phyloP scores from a whole-genome alignment of 768 basidiomycete genomes.

The Cyathus striatus region DNA sequence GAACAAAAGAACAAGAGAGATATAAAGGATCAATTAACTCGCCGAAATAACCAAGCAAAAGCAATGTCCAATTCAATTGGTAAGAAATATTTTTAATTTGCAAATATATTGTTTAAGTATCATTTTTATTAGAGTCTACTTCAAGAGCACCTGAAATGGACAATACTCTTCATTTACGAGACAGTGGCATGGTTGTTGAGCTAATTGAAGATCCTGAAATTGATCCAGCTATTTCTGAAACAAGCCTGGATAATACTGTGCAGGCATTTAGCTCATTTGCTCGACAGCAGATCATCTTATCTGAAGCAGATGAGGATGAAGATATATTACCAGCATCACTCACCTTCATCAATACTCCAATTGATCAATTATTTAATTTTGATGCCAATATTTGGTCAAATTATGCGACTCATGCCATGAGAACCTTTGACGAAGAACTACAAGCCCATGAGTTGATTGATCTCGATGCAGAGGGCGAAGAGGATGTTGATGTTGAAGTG shows the following conservation, averaged over 20 bases:
- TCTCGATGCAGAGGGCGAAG: constrained; percentile 7
- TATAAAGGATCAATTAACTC: background rate
- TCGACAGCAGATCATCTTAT: background rate
- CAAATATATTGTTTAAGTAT: too few relatives aligned
- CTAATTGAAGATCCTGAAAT: background rate
- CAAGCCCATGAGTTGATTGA: constrained; percentile 8
- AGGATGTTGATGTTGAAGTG: too few relatives aligned
- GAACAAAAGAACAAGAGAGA: background rate
- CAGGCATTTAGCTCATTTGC: background rate
- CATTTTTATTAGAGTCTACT: too few relatives aligned
- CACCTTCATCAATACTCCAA: background rate
- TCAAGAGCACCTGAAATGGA: background rate
- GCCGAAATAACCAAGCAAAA: background rate
- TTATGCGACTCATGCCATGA: background rate
- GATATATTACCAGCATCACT: background rate
- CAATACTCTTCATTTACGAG: background rate
- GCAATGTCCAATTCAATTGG: background rate
- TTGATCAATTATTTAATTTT: constrained; percentile 1
- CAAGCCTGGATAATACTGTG: background rate
- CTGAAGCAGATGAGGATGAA: background rate
- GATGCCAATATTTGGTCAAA: background rate
- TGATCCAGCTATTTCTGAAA: background rate
- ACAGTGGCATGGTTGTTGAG: background rate
- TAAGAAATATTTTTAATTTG: too few relatives aligned
- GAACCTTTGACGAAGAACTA: constrained; percentile 6